These are phyloP conservation scores for Ganoderma meredithae DNA, from an alignment of 1,284 basidiomycete species.

Conservation along the genomic window DNA sequence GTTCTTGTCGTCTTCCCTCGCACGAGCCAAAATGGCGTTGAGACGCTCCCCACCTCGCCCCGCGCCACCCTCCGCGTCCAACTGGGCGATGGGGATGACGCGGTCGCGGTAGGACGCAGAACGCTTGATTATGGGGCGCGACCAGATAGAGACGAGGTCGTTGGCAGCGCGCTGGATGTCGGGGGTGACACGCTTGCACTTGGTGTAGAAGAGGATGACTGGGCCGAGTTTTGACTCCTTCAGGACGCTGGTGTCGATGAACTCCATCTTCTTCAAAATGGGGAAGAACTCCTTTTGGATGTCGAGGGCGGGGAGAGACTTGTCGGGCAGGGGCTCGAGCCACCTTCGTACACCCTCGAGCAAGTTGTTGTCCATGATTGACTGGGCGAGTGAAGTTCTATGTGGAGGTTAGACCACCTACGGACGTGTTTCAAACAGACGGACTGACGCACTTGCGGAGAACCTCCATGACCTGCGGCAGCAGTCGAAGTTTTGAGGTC, in stretches of 20 bases:
- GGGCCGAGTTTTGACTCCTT: conserved; percentile 94
- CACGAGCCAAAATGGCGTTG: conserved; percentile 74
- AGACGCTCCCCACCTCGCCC: conserved; percentile 60
- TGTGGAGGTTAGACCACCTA: conserved; percentile 19
- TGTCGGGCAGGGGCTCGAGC: conserved; percentile 95
- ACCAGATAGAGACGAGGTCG: conserved; percentile 88
- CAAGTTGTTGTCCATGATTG: conserved; percentile 95
- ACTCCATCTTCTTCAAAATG: conserved; percentile 86
- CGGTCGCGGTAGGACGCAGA: conserved; percentile 86
- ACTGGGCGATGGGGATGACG: conserved; percentile 61
- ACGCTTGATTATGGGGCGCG: conserved; percentile 93
- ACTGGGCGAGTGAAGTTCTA: conserved; percentile 87
- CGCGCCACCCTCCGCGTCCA: conserved; percentile 45
- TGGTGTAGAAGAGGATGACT: conserved; percentile 95
- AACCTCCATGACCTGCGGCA: conserved; percentile 91
- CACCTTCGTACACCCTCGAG: conserved; percentile 91
- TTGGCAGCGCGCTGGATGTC: conserved; percentile 85
- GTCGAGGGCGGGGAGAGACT: conserved; percentile 92
- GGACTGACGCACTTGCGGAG: conserved; percentile 83
- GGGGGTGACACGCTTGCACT: conserved; percentile 88
- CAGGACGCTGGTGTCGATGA: conserved; percentile 90
- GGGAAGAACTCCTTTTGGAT: conserved; percentile 95
- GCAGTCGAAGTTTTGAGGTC: conserved; percentile 83
- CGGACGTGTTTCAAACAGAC: conserved; percentile 11
- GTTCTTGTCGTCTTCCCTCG: conserved; percentile 71